phyloP scores from a whole-genome alignment of 139 green algal species.

The Penium margaritaceum region DNA sequence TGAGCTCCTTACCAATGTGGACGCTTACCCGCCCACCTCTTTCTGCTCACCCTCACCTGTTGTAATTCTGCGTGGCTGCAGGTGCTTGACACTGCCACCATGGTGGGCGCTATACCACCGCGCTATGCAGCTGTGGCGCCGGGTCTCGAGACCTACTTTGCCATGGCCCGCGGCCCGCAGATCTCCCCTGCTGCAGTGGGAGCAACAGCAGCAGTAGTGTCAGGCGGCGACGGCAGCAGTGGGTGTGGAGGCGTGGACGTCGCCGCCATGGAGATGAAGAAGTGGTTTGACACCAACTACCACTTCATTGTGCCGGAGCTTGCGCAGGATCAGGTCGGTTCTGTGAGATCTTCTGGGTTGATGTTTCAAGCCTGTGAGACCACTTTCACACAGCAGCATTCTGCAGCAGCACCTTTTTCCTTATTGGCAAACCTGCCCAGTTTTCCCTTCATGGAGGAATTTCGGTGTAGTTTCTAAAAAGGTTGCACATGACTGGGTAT shows the following conservation, averaged over 20 bases:
- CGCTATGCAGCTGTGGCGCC: slow-evolving; percentile 56
- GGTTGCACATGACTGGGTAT: neutral
- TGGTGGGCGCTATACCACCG: slow-evolving; percentile 61
- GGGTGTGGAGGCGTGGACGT: slow-evolving; percentile 32
- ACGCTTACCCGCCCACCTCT: too few species aligned
- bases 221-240: too few species aligned
- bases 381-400: slow-evolving; percentile 46
- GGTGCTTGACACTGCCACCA: slow-evolving; percentile 67
- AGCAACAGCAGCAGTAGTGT: too few species aligned
- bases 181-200: too few species aligned
- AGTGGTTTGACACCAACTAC: slow-evolving; percentile 87
- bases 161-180: slow-evolving; percentile 64
- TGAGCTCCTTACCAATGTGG: too few species aligned
- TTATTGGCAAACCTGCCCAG: neutral
- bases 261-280: slow-evolving; percentile 75
- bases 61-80: too few species aligned
- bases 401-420: neutral
- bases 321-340: neutral
- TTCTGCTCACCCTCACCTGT: too few species aligned
- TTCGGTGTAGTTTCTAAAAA: too few species aligned
- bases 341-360: neutral
- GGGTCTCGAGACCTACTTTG: slow-evolving; percentile 69
- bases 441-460: too few species aligned
- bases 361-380: neutral
- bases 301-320: slow-evolving; percentile 61